Conservation (phyloP, 805 yeast species). For the Candida chilensis region DNA sequence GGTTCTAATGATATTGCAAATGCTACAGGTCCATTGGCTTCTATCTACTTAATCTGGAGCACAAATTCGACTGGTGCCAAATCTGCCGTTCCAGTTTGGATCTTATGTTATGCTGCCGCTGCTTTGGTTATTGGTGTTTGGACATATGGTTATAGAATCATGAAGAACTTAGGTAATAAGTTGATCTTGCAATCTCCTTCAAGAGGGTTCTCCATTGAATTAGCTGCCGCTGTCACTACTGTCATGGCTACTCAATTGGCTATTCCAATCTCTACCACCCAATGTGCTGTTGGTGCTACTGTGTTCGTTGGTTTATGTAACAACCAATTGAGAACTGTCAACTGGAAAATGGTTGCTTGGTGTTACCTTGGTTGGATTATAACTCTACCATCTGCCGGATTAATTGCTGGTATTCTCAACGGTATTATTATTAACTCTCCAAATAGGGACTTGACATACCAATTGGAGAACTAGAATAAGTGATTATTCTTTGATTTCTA, state of each 20-base stretch:
- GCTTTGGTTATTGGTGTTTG: slow-evolving; percentile 61
- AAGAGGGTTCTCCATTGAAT: slow-evolving; percentile 68
- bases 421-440: slow-evolving; percentile 65
- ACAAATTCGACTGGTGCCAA: slow-evolving; percentile 34
- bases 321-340: slow-evolving; percentile 50
- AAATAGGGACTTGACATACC: no score
- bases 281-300: slow-evolving; percentile 71
- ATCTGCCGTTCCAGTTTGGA: slow-evolving; percentile 63
- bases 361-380: slow-evolving; percentile 65
- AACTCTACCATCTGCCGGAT: slow-evolving; percentile 67
- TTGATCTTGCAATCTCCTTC: slow-evolving; percentile 70
- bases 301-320: slow-evolving; percentile 71
- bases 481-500: no score
- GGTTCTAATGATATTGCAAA: slow-evolving; percentile 77
- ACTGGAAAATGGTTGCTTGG: slow-evolving; percentile 73
- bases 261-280: slow-evolving; percentile 73
- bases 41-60: slow-evolving; percentile 55
- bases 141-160: slow-evolving; percentile 65
- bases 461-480: no score
- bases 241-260: slow-evolving; percentile 67
- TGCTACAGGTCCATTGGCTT: slow-evolving; percentile 68
- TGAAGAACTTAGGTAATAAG: slow-evolving; percentile 65
- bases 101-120: slow-evolving; percentile 57
- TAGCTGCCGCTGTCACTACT: slow-evolving; percentile 71
- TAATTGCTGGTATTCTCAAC: slow-evolving; percentile 57